phyloP scores from a whole-genome alignment of 305 asterid species.

The Fraxinus latifolia region DNA sequence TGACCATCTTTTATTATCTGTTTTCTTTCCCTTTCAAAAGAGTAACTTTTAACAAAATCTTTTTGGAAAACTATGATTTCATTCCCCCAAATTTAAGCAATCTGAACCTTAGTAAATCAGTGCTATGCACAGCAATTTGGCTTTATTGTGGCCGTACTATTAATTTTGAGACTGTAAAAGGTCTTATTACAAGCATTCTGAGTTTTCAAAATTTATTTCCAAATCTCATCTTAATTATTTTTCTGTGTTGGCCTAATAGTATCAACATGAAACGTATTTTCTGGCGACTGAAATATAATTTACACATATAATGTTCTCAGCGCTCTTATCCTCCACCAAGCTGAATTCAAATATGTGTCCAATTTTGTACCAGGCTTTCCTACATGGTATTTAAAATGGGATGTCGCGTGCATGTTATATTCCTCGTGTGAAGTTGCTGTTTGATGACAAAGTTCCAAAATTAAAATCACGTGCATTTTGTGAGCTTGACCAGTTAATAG shows the following conservation, averaged over 20 bases:
- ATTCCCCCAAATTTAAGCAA: neutral
- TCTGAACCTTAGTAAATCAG: neutral
- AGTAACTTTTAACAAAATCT: neutral
- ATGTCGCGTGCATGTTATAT: neutral
- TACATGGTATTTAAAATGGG: neutral
- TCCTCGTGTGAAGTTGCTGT: neutral
- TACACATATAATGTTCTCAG: neutral
- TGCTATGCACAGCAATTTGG: neutral
- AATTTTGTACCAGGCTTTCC: neutral
- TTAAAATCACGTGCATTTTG: neutral
- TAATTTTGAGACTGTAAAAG: neutral
- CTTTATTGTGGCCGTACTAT: neutral
- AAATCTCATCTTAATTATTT: neutral
- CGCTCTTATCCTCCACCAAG: neutral
- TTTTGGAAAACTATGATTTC: neutral
- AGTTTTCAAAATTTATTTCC: neutral
- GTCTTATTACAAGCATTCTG: neutral
- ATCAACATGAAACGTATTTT: neutral
- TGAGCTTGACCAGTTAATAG: neutral
- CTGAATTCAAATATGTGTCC: neutral
- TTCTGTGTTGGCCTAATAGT: neutral
- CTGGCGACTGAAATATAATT: neutral
- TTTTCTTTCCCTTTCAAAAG: neutral
- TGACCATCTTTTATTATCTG: neutral
- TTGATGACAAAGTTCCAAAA: slow-evolving; percentile 8